Percentiles rank a stretch among this genome's conserved stretches.
These are phyloP conservation scores for Alternaria gaisen DNA, from an alignment of 2,329 filamentous ascomycete species.

Conservation along the genomic window DNA sequence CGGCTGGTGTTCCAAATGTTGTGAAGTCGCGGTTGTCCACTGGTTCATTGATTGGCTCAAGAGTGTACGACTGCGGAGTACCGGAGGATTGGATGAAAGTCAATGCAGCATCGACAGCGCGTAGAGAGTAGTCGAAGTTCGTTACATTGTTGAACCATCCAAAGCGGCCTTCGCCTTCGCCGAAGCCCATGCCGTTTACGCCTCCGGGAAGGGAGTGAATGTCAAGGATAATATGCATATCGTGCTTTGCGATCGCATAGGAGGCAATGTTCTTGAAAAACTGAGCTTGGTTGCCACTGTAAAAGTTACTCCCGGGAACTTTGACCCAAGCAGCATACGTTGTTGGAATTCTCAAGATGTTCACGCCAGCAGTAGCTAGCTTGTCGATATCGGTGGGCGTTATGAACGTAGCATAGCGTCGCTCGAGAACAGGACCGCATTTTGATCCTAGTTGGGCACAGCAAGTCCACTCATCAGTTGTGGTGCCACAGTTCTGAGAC, in stretches of 20 bases:
- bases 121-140: conserved; percentile 45
- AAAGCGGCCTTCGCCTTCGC: conserved; percentile 34
- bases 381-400: conserved; percentile 45
- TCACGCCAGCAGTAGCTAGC: conserved; percentile 43
- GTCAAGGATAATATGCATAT: conserved; percentile 50
- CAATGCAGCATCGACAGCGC: conserved; percentile 44
- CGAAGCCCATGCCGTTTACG: conserved; percentile 40
- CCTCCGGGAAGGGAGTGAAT: conserved; percentile 45
- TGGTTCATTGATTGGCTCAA: conserved; percentile 52
- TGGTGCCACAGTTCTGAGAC: conserved; percentile 26
- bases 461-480: conserved; percentile 49
- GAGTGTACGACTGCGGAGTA: conserved; percentile 42
- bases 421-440: conserved; percentile 42
- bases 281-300: conserved; percentile 44
- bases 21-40: conserved; percentile 43
- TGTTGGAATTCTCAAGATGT: conserved; percentile 49
- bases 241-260: conserved; percentile 49
- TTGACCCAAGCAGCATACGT: conserved; percentile 51
- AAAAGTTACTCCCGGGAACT: conserved; percentile 45
- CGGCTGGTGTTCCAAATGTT: conserved; percentile 44
- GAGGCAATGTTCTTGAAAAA: conserved; percentile 43
- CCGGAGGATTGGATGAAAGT: conserved; percentile 44
- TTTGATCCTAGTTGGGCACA: conserved; percentile 41
- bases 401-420: conserved; percentile 43
- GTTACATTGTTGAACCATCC: conserved; percentile 51